A percentile compares a stretch with the other conserved stretches of the same genome.
Evolutionary conservation across 2,329 filamentous ascomycete species (phyloP).

Genomic region (Cladosporium sp.): DNA sequence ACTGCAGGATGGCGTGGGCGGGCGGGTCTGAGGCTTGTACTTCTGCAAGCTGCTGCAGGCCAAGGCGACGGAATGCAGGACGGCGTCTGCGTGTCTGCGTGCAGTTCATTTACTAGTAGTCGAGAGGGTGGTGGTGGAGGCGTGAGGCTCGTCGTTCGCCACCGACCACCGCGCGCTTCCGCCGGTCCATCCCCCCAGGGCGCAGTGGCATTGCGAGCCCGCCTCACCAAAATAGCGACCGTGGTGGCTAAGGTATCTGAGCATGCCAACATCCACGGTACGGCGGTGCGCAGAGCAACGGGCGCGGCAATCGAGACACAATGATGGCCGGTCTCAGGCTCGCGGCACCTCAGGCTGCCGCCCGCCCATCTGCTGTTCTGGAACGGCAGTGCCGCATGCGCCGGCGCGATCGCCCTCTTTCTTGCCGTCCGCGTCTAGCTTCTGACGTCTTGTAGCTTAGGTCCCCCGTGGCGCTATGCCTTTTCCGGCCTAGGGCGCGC

Average conservation of each 20-base stretch:
- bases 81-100: constrained; percentile 7
- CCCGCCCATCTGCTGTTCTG: constrained; percentile 1
- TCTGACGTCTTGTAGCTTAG: no score
- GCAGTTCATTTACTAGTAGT: not conserved
- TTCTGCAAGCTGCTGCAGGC: not conserved
- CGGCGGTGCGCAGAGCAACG: constrained; percentile 4
- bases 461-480: no score
- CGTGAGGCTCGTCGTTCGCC: no score
- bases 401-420: no score
- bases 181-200: not conserved
- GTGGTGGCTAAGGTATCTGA: no score
- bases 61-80: constrained; percentile 8
- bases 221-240: no score
- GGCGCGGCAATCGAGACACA: not conserved
- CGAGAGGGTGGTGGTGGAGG: no score
- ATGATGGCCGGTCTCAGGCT: not conserved
- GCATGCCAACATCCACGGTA: not conserved
- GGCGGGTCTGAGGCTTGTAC: not conserved
- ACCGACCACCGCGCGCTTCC: no score
- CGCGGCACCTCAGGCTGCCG: not conserved
- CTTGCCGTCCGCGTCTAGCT: no score
- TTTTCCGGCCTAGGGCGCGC: not conserved
- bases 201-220: not conserved
- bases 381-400: constrained; percentile 5
- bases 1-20: not conserved